Evolutionary conservation across 768 basidiomycete genomes (phyloP).

Genomic region (Russula virescens): DNA sequence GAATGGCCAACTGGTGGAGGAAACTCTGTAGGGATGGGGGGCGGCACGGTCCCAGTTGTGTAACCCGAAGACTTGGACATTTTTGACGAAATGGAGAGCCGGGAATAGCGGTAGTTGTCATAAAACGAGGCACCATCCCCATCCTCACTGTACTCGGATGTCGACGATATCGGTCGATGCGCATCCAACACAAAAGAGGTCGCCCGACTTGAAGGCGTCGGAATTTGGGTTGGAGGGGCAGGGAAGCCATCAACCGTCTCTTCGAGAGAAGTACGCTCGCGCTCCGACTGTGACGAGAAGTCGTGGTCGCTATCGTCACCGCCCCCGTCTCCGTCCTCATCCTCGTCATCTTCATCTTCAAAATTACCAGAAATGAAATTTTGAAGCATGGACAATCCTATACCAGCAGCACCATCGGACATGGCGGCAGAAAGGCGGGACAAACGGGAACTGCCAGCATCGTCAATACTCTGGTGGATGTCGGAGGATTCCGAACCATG

Average conservation of each 20-base stretch:
- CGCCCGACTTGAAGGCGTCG: conserved; percentile 5
- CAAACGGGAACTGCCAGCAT: neutral
- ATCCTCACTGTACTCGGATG: conserved; percentile 34
- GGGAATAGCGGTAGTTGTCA: conserved; percentile 72
- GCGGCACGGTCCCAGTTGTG: conserved; percentile 26
- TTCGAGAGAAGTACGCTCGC: conserved; percentile 16
- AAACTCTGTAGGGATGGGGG: conserved; percentile 30
- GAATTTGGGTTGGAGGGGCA: conserved; percentile 18
- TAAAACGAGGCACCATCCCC: conserved; percentile 73
- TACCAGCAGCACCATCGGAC: conserved; percentile 60
- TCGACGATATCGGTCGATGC: conserved; percentile 6
- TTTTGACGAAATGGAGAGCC: conserved; percentile 46
- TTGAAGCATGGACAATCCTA: conserved; percentile 62
- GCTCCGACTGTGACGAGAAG: conserved; percentile 1
- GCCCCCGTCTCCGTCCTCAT: neutral
- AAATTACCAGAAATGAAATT: conserved; percentile 39
- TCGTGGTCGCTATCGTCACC: conserved; percentile 23
- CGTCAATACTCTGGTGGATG: conserved; percentile 7
- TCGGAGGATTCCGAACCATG: neutral
- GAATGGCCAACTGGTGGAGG: conserved; percentile 17
- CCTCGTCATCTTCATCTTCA: conserved; percentile 26
- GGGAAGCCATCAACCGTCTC: conserved; percentile 24
- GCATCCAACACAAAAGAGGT: neutral
- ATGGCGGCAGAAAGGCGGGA: conserved; percentile 34
- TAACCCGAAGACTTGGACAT: conserved; percentile 36